Conservation (phyloP, 306 rosid genomes). For the Dalbergia cultrata region DNA sequence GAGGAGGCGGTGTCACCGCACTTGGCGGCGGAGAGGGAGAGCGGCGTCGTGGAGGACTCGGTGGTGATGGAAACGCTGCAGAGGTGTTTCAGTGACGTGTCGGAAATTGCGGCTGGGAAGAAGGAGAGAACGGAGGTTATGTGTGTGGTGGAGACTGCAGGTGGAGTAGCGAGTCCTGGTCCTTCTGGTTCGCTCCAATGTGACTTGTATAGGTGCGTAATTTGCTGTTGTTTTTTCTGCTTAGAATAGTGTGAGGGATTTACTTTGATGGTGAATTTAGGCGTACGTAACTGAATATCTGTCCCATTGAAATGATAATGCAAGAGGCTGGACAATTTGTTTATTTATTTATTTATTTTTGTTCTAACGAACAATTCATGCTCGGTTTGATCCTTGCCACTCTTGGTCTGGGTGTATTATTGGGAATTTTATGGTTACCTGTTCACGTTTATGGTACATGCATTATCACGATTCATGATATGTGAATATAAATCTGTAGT, state of each 20-base stretch:
- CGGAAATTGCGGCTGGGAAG: constrained; percentile 46
- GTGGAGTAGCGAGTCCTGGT: constrained; percentile 95
- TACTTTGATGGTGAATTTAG: background rate
- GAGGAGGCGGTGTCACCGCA: constrained; percentile 88
- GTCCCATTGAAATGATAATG: background rate
- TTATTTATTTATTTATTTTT: background rate
- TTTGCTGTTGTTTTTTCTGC: background rate
- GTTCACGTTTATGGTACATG: background rate
- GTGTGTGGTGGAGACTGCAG: constrained; percentile 89
- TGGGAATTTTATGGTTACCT: constrained; percentile 18
- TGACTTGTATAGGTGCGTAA: constrained; percentile 78
- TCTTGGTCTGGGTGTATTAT: constrained; percentile 12
- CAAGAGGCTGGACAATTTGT: background rate
- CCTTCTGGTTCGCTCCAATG: constrained; percentile 97
- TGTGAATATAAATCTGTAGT: constrained; percentile 7
- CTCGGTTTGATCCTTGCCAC: constrained; percentile 24
- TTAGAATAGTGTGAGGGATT: background rate
- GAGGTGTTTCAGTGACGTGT: constrained; percentile 57
- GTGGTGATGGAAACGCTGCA: constrained; percentile 60
- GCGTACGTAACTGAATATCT: background rate
- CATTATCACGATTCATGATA: background rate
- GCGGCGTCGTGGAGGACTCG: constrained; percentile 65
- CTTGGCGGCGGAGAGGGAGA: constrained; percentile 83
- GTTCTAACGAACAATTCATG: background rate
- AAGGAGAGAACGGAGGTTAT: constrained; percentile 56